Conservation (phyloP, 176 grass and related monocot genomes). For the Elaeis guineensis region DNA sequence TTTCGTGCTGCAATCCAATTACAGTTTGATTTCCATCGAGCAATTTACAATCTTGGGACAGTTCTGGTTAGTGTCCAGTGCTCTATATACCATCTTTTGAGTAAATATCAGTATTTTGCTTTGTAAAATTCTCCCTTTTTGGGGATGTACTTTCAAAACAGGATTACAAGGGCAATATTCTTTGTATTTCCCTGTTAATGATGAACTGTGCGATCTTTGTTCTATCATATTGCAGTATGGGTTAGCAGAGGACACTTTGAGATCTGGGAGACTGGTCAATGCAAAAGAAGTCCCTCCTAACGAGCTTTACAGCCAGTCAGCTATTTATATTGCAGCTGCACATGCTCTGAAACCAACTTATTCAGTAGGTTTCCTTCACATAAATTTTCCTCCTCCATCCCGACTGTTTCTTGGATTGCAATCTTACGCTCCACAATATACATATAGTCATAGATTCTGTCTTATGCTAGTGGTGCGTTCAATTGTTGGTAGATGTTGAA, state of each 20-base stretch:
- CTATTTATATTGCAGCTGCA: constrained; percentile 98
- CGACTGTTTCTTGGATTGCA: not conserved
- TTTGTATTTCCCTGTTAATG: not conserved
- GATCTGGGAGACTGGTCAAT: constrained; percentile 50
- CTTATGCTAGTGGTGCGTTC: too few relatives aligned
- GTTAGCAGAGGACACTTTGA: constrained; percentile 96
- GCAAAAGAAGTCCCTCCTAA: constrained; percentile 56
- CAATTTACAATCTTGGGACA: constrained; percentile 98
- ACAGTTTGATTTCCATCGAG: constrained; percentile 99
- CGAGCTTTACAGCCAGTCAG: constrained; percentile 93
- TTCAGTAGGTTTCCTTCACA: constrained; percentile 38
- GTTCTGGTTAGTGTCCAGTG: constrained; percentile 53
- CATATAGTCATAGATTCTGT: too few relatives aligned
- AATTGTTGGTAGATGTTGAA: too few relatives aligned
- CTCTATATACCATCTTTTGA: constrained; percentile 10
- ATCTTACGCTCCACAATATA: too few relatives aligned
- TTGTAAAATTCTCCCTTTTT: not conserved
- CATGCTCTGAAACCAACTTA: constrained; percentile 95
- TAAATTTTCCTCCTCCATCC: constrained; percentile 9
- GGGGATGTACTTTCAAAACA: constrained; percentile 1
- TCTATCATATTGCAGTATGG: constrained; percentile 56
- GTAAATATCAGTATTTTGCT: constrained; percentile 16
- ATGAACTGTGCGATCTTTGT: not conserved
- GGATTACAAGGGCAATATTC: not conserved
- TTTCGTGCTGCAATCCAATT: constrained; percentile 92